Evolutionary conservation across 2,329 filamentous ascomycete species (phyloP), one percentile per base, ranked within the genome.

Genomic region (Calycina marina): DNA sequence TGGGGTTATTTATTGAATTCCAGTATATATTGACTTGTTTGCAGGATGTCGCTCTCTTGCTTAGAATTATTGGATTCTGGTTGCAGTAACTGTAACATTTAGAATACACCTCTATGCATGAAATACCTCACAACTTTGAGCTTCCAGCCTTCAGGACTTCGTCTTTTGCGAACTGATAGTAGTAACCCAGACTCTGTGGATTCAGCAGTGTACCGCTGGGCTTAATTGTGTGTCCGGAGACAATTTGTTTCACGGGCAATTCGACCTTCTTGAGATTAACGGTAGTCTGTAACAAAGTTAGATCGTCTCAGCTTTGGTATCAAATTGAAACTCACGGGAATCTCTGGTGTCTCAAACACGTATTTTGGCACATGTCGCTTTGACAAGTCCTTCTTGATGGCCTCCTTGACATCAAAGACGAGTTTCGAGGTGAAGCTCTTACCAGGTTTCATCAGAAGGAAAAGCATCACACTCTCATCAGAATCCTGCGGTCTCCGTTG

Each of bases 181-280:
- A 90, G 48, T 67, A 88, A 18, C 84, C 65, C 37, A 90, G 55
- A 41, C 77, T 80, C 47, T 77, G 57, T 0, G 82, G 82, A 47
- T 92, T 90, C 32, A 79, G 56, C 46, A 90, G 55, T 4, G 81
- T 88, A 2, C 80, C 80, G 30, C 76, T 82, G 0, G 80, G 69
- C 55, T 78, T 83, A 49, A 90, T 69, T 14, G 59, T 69, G 44
- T 74, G 72, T 0, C 82, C 82, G 0, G 71, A 83, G 1, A 90
- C 75, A 40, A 90, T 90, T 49, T 82, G 77, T 58, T 90, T 90
- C 17, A 90, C 77, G 0, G 81, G 81, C 32, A 90, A 47, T 52
- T 90, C 82, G 4, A 90, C 82, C 54, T 90, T 90, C 53, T 90
- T 90, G 30, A 82, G 56, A 50, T 88, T 90, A 40, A 90, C 73